Base-by-base conservation (phyloP, 345 rosid genomes). In the Ceriops decandra region DNA sequence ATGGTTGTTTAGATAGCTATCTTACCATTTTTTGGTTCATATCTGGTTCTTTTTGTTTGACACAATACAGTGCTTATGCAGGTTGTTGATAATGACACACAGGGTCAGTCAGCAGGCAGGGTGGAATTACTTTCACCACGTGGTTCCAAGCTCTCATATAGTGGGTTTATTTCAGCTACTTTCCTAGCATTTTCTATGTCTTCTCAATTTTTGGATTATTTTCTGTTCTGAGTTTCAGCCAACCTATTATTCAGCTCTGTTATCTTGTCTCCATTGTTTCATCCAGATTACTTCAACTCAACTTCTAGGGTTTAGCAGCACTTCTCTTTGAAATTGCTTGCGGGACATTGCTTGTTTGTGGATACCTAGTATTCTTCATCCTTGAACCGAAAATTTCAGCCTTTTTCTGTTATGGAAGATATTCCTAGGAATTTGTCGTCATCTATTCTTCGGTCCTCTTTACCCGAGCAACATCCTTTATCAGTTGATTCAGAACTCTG, bases 401-500 rank as follows among this genome's bases (percentile, higher is more conserved):
- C 60, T 64, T 64, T 72, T 32, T 70, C 68, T 51, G 32, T 6
- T 54, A 93, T 89, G 98, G 92, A 79, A 67, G 81, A 82, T 74
- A 80, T 72, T 74, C 86, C 64, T 75, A 84, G 78, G 71, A 78
- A 74, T 72, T 72, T 75, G 69, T 86, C 82, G 63, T 66, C 82
- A 62, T 69, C 80, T 62, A 69, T 77, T 19, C 38, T 71, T 11
- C 68, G 79, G 65, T 73, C 81, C 22, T 30, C 70, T 53, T 74
- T 70, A 4, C 79, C 69, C 69, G 70, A 63, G 71, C 68, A 24
- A 7, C 63, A 66, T 36, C 80, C 84, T 38, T 74, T 86, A 69
- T 71, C 82, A 64, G 67, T 85, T 74, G 86, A 85, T 65, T 52
- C 51, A 6, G 95, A 91, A 42, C 81, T 80, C 38, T 91, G 95